Base-by-base conservation (phyloP, 345 rosid species). In the Salix brachista region DNA sequence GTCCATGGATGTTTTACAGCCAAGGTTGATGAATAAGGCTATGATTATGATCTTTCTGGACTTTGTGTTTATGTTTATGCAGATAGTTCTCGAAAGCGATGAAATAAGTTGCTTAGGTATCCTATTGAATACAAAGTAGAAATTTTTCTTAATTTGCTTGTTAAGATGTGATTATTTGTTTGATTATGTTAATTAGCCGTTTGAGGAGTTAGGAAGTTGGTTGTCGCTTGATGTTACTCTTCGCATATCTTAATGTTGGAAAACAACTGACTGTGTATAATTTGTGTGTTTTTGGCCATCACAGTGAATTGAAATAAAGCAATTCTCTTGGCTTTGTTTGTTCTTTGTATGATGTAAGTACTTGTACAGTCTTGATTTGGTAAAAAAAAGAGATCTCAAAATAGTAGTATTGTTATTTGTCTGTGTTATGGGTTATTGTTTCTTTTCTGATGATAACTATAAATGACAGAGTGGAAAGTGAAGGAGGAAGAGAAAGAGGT, bases 401-500 rank as follows among this genome's bases (percentile, higher is more conserved):
- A 16, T 2, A 65, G 37, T 21, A 65, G 41, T 9, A 25, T 23
- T 52, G 25, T 12, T 23, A 8, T 71, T n/a, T 71, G 50, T 56
- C 42, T 1, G 16, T 65, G 66, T 42, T 75, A 25, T 54, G 67
- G n/a, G 21, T 17, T 1, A 6, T 32, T 41, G 30, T 34, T 30
- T 76, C 37, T 72, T 30, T 25, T 54, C 42, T 74, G 41, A 41
- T 37, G 32, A 8, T 72, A 6, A 76, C 44, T 17, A n/a, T 41
- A 37, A 41, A 11, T 21, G 77, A 73, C 86, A 92, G 97, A 89
- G 75, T 90, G 94, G 97, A 85, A 87, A 50, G 96, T 81, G 60
- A 89, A 88, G 82, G 96, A 89, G 80, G 97, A 91, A 83, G 90
- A 80, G n/a, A 88, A 88, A 26, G 96, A 94, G 32, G 87, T 85